These are phyloP conservation scores for Sclerotinia minor DNA, from an alignment of 2,329 filamentous ascomycete species.

Conservation along the genomic window DNA sequence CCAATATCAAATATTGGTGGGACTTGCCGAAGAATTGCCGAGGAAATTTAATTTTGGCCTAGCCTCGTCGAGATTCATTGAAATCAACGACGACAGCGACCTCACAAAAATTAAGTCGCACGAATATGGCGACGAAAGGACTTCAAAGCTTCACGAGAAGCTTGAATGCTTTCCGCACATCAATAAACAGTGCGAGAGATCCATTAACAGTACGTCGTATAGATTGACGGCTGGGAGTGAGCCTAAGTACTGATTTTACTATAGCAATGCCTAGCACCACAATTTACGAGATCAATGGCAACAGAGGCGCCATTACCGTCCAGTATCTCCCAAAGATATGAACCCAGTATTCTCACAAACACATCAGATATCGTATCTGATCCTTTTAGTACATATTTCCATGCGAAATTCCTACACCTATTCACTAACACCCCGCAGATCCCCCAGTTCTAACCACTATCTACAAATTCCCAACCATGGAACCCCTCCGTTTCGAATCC, in stretches of 20 bases:
- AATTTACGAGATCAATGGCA: constrained; percentile 49
- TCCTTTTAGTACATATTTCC: constrained; percentile 16
- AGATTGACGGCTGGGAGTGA: neutral
- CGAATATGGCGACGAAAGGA: constrained; percentile 41
- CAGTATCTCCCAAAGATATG: constrained; percentile 30
- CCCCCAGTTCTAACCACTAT: constrained; percentile 77
- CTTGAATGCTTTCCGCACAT: constrained; percentile 35
- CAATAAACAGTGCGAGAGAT: constrained; percentile 40
- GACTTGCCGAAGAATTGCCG: constrained; percentile 35
- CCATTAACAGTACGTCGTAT: constrained; percentile 43
- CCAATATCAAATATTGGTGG: constrained; percentile 27
- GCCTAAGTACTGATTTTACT: constrained; percentile 32
- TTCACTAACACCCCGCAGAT: constrained; percentile 43
- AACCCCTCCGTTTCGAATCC: constrained; percentile 73
- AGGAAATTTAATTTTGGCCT: constrained; percentile 34
- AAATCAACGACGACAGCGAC: constrained; percentile 28
- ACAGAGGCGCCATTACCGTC: constrained; percentile 46
- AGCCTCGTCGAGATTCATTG: constrained; percentile 28
- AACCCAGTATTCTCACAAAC: constrained; percentile 25
- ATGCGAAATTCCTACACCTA: neutral
- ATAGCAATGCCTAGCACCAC: constrained; percentile 48
- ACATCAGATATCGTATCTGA: neutral
- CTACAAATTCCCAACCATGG: constrained; percentile 85
- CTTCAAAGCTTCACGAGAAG: constrained; percentile 38
- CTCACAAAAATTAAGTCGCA: constrained; percentile 25